These are phyloP conservation scores for Podosphaera leucotricha DNA, from an alignment of 2,329 filamentous ascomycete species.

Conservation along the genomic window DNA sequence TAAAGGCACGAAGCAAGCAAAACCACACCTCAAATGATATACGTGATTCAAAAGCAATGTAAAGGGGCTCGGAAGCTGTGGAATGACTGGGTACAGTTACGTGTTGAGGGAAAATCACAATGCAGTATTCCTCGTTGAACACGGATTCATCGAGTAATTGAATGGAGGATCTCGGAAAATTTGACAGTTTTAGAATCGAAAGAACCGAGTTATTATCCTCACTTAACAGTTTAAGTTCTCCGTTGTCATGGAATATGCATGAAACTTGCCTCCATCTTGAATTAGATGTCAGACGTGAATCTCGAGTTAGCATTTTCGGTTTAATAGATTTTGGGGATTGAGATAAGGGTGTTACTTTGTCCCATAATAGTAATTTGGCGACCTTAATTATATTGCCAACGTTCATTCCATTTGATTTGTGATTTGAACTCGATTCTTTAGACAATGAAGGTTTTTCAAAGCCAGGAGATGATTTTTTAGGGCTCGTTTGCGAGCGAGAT, in stretches of 20 bases:
- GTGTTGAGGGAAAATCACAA: constrained; percentile 90
- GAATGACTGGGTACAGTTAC: constrained; percentile 48
- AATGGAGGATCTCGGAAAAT: constrained; percentile 71
- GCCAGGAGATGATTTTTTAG: constrained; percentile 6
- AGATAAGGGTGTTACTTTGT: constrained; percentile 37
- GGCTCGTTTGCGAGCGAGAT: constrained; percentile 21
- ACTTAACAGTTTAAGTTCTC: constrained; percentile 73
- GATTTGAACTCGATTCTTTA: constrained; percentile 18
- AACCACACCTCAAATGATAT: constrained; percentile 97
- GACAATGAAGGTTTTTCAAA: constrained; percentile 18
- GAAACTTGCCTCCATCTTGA: constrained; percentile 64
- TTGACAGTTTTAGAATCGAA: constrained; percentile 64
- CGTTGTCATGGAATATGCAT: constrained; percentile 84
- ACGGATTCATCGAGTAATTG: constrained; percentile 81
- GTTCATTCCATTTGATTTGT: constrained; percentile 23
- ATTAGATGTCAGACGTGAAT: constrained; percentile 27
- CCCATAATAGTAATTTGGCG: constrained; percentile 76
- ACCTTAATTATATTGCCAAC: constrained; percentile 83
- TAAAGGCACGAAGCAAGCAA: constrained; percentile 72
- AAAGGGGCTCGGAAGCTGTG: constrained; percentile 66
- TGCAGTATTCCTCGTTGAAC: constrained; percentile 76
- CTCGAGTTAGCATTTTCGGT: constrained; percentile 27
- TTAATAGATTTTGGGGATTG: constrained; percentile 25
- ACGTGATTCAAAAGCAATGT: constrained; percentile 64
- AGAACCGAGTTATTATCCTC: constrained; percentile 65